Conservation (phyloP, 768 basidiomycete species). For the Pseudohyphozyma bogoriensis region DNA sequence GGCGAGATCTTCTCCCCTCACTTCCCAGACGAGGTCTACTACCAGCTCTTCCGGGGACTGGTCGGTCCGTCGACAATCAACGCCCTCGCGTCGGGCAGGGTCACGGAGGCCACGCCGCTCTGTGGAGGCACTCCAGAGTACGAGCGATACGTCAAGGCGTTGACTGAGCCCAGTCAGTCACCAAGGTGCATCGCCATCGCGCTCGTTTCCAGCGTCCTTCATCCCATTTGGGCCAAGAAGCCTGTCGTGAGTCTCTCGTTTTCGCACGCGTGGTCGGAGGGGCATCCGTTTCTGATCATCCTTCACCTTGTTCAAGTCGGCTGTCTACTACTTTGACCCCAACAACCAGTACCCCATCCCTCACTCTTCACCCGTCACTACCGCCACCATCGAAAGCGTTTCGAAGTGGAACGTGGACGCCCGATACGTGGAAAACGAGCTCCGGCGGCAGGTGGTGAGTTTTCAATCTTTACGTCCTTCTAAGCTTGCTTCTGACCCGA, state of each 20-base stretch:
- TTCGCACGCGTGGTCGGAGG: neutral
- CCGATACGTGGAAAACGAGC: conserved; percentile 77
- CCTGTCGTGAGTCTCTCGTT: conserved; percentile 47
- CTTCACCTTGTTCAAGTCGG: conserved; percentile 13
- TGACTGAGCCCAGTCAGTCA: conserved; percentile 87
- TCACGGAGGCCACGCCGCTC: conserved; percentile 75
- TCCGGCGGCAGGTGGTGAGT: conserved; percentile 89
- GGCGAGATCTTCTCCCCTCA: conserved; percentile 91
- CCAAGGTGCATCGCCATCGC: conserved; percentile 86
- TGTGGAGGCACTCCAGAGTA: conserved; percentile 94
- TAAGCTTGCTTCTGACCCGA: neutral
- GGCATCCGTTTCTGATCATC: neutral
- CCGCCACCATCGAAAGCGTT: conserved; percentile 77
- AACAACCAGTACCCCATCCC: conserved; percentile 43
- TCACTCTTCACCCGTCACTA: conserved; percentile 68
- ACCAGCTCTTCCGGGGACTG: conserved; percentile 86
- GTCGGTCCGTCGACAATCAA: conserved; percentile 79
- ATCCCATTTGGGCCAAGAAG: conserved; percentile 69
- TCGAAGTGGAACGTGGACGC: conserved; percentile 82
- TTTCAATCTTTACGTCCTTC: conserved; percentile 1
- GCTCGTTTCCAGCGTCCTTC: conserved; percentile 66
- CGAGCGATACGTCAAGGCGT: conserved; percentile 82
- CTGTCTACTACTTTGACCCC: conserved; percentile 40
- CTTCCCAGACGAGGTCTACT: conserved; percentile 92
- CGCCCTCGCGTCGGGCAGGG: conserved; percentile 83